Base-by-base conservation (phyloP, 2,329 filamentous ascomycete genomes). In the Apiospora pterosperma region DNA sequence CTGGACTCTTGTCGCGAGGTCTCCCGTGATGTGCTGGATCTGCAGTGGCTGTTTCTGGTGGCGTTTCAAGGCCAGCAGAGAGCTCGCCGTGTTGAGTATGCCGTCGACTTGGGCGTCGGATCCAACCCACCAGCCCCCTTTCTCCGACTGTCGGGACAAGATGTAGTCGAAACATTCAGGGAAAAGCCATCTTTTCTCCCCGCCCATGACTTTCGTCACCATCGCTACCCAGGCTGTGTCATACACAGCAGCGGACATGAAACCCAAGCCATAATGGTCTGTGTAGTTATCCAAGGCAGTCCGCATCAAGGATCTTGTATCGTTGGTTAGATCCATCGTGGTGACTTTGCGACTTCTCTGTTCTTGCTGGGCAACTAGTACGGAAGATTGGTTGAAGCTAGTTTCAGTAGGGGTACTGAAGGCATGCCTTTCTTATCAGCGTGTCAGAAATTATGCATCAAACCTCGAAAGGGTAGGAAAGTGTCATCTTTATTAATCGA, bases 1-100 rank as follows among this genome's bases (percentile, higher is more conserved):
- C 8, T 69, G 62, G 36, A 72, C 68, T 3, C 69, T 65, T 39
- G 23, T 48, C 38, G 65, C 61, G 14, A 72, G 42, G 36, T 7
- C 4, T 69, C 62, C 42, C 6, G 42, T 23, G 8, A 10, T 21
- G 42, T 23, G n/a, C n/a, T 23, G 25, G 42, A 23, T 48, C n/a
- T 48, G n/a, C n/a, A 23, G n/a, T 19, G 42, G n/a, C 42, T 48
- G 42, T 48, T 48, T 48, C 42, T 23, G 42, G n/a, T 48, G n/a
- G 42, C n/a, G 25, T 21, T 10, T 48, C 25, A 21, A 48, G 42
- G 42, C 42, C 42, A 48, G 25, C 25, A 48, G 42, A 7, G 42
- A 10, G 7, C n/a, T 28, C n/a, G 42, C n/a, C n/a, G 42, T 48
- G 25, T 48, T 28, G n/a, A 48, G 25, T 21, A 48, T 48, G 42